Base-by-base conservation (phyloP, 2,329 filamentous ascomycete species). In the Aspergillus sp. region DNA sequence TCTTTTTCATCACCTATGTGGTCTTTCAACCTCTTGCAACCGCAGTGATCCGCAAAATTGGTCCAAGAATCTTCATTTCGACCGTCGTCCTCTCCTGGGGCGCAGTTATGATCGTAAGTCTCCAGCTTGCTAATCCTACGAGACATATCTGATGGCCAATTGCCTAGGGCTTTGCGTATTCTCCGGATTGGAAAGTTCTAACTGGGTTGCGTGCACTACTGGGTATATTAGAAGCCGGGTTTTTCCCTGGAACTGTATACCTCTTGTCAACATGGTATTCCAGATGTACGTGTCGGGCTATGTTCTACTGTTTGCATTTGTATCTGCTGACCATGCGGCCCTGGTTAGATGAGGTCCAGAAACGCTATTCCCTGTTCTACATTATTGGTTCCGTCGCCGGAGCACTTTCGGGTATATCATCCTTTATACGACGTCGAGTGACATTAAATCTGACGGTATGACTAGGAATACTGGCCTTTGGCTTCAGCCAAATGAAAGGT, bases 221-320 rank as follows among this genome's bases (percentile, higher is more conserved):
- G 1, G 67, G 64, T 45, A 23, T 64, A n/a, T 29, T 68, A 13
- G 66, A 69, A 49, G 66, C 64, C 45, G 76, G 87, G 0, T 89
- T 87, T 71, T 90, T 89, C 69, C 86, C 87, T 0, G 82, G 82
- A 47, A 86, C 82, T 47, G 85, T 88, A 0, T 90, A 89, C 63
- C 74, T 90, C 5, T 78, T 91, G n/a, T 86, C 82, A 54, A 88
- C 85, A 32, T 91, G 86, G 86, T 89, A 88, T 64, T 86, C 84
- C 0, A 59, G 70, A 53, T 70, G 65, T 68, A 52, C 14, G 38
- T 42, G 2, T 13, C 2, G 17, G 4, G 3, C 38, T 42, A 21
- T 41, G 11, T 13, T 1, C 34, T 16, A 5, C 34, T 7, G 14
- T 38, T 4, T 13, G 11, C 25, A 2, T 38, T 17, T 6, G 6